Conservation (phyloP, 2,329 filamentous ascomycete species). For the Dryadomyces sulphureus region DNA sequence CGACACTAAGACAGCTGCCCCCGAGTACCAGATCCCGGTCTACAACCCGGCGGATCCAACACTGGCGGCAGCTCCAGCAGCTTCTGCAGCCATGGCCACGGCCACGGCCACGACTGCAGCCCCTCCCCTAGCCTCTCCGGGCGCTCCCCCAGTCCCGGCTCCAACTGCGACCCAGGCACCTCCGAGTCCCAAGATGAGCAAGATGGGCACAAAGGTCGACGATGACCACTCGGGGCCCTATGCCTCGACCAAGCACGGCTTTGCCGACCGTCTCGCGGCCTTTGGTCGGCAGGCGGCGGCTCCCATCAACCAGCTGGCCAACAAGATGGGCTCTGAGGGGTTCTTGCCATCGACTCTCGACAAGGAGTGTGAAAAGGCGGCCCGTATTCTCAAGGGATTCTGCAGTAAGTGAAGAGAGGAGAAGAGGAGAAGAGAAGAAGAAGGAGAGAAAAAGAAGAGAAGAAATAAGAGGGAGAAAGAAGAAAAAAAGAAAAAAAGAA, state of each 20-base stretch:
- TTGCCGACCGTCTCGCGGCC: slow-evolving; percentile 16
- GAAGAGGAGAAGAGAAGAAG: not conserved
- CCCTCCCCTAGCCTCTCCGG: too few relatives aligned
- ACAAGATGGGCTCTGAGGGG: slow-evolving; percentile 69
- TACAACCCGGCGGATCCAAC: too few relatives aligned
- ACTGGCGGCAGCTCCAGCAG: too few relatives aligned
- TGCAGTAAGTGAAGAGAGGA: slow-evolving; percentile 45
- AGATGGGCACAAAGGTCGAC: not conserved
- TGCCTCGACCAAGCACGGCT: slow-evolving; percentile 9
- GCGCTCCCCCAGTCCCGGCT: too few relatives aligned
- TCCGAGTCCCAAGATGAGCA: too few relatives aligned
- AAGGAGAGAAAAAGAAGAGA: not conserved
- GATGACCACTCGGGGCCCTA: not conserved
- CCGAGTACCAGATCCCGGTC: too few relatives aligned
- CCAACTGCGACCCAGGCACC: not conserved
- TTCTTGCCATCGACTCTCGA: slow-evolving; percentile 80
- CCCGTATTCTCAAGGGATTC: slow-evolving; percentile 69
- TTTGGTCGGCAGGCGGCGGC: slow-evolving; percentile 38
- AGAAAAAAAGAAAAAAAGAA: not conserved
- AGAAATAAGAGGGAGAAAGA: too few relatives aligned
- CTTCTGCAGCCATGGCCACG: too few relatives aligned
- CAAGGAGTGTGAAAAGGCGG: slow-evolving; percentile 83
- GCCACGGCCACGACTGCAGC: too few relatives aligned
- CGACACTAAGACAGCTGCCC: too few relatives aligned
- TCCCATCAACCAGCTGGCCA: slow-evolving; percentile 67